Conservation (phyloP, 2,329 filamentous ascomycete species). For the Colletotrichum orbiculare region DNA sequence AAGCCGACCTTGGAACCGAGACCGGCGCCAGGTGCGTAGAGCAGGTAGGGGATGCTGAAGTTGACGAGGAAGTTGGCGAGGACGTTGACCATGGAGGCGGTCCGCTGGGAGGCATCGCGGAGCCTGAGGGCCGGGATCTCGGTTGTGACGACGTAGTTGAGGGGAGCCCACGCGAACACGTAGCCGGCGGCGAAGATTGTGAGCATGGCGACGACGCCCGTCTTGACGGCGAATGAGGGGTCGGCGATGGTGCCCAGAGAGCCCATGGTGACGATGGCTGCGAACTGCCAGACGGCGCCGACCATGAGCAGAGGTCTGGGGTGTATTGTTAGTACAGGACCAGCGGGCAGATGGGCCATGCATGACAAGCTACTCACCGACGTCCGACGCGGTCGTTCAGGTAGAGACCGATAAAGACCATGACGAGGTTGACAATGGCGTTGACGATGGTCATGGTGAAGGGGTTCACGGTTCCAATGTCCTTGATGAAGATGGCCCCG, state of each 20-base stretch:
- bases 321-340: background rate
- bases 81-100: conserved; percentile 38
- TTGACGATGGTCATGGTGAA: conserved; percentile 41
- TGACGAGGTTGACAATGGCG: conserved; percentile 19
- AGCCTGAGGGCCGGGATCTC: conserved; percentile 44
- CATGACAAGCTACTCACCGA: conserved; percentile 9
- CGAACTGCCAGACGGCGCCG: conserved; percentile 23
- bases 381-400: conserved; percentile 32
- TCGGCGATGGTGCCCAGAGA: conserved; percentile 34
- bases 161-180: conserved; percentile 48
- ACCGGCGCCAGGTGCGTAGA: conserved; percentile 34
- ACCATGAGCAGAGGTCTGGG: conserved; percentile 19
- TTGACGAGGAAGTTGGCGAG: conserved; percentile 39
- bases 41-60: conserved; percentile 38
- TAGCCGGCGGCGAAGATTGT: conserved; percentile 47
- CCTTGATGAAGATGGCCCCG: conserved; percentile 43
- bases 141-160: conserved; percentile 49
- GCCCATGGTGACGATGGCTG: conserved; percentile 35
- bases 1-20: conserved; percentile 37
- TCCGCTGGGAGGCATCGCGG: conserved; percentile 28
- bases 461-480: conserved; percentile 44
- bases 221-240: conserved; percentile 37
- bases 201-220: conserved; percentile 48
- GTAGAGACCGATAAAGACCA: conserved; percentile 21
- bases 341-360: too few relatives aligned